Conservation (phyloP, 2,329 filamentous ascomycete genomes). For the Aspergillus sp. region DNA sequence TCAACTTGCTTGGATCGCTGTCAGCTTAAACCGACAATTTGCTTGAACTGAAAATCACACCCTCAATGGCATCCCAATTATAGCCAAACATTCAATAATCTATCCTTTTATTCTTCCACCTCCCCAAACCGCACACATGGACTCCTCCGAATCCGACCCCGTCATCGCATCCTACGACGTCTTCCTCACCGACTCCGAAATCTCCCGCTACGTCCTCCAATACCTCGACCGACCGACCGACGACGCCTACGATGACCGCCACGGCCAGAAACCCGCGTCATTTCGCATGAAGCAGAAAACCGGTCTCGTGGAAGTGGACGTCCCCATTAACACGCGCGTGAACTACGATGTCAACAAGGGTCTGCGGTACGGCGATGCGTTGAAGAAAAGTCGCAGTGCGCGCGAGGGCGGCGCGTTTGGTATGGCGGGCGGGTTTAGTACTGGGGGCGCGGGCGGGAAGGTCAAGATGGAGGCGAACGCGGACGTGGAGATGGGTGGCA, state of each 20-base stretch:
- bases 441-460: conserved; percentile 27
- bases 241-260: conserved; percentile 60
- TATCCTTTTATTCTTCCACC: background rate
- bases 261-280: conserved; percentile 61
- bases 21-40: background rate
- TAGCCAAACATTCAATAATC: background rate
- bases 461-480: conserved; percentile 22
- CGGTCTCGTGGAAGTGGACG: conserved; percentile 87
- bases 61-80: background rate
- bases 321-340: conserved; percentile 70
- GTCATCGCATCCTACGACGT: conserved; percentile 77
- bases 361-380: conserved; percentile 74
- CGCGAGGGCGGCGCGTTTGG: conserved; percentile 68
- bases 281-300: conserved; percentile 79
- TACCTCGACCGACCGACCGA: conserved; percentile 69
- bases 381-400: conserved; percentile 55
- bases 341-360: conserved; percentile 86
- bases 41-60: background rate
- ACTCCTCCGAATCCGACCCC: conserved; percentile 53
- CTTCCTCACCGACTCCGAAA: conserved; percentile 74
- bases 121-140: background rate
- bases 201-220: conserved; percentile 78
- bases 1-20: background rate
- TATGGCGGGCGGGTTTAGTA: conserved; percentile 69
- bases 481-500: conserved; percentile 16